Base-by-base conservation (phyloP, 495 filamentous ascomycete genomes). In the Daldinia grandis region DNA sequence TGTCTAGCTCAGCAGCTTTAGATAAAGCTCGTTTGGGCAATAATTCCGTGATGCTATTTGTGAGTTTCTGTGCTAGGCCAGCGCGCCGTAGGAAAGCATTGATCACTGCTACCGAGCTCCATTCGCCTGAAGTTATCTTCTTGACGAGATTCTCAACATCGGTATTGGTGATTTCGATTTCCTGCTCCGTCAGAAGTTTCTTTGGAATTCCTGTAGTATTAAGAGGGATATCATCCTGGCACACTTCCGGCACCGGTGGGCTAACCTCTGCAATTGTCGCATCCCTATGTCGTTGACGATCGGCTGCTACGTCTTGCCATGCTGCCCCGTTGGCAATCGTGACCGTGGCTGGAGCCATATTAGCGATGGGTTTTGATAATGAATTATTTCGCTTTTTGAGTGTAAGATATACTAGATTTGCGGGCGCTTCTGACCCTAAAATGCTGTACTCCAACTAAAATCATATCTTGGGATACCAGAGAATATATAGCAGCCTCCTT, bases 41-140 rank as follows among this genome's bases (percentile, higher is more conserved):
- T 4, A 92, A 81, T 76, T 92, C 90, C 4, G 90, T 90, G 53
- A 89, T 76, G 74, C 89, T 91, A 71, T 87, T 75, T 4, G 74
- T 73, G n/a, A 83, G 67, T 38, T 79, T 77, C 33, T 83, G 82
- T 5, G 76, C 74, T 0, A 85, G 62, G 7, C 68, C 78, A n/a
- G 83, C 83, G 0, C 82, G 78, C 40, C 81, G 80, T 64, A 77
- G 80, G 58, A 87, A 88, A 1, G 85, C 86, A 1, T 74, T 81
- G 5, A 79, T 76, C 0, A 89, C 84, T 1, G 75, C 76, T 12
- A 79, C 64, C 5, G 84, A 78, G 10, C 74, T 85, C 53, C 85
- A 63, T 42, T 78, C 64, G 4, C 78, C 68, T 1, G 64, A 58
- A 3, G 74, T 68, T 24, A 87, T 73, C 38, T 71, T 74, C 5